Conservation (phyloP, 371 early-diverging fungal genomes). For the Zopfochytrium polystomum region DNA sequence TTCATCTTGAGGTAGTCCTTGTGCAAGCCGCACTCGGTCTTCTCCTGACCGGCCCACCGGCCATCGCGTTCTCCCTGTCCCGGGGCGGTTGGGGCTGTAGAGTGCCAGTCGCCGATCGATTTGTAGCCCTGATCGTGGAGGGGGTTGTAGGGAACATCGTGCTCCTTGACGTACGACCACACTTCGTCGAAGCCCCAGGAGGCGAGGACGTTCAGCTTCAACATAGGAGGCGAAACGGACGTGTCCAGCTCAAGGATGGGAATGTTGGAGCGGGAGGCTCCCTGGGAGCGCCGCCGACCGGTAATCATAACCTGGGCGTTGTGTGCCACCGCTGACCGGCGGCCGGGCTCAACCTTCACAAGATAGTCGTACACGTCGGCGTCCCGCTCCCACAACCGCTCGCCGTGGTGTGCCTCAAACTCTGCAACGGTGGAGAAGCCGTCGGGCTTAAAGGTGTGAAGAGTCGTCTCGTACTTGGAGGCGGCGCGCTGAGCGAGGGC, state of each 20-base stretch:
- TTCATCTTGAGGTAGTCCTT: conserved; percentile 90
- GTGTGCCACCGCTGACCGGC: conserved; percentile 77
- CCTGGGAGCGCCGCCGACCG: conserved; percentile 86
- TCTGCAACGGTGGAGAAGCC: conserved; percentile 58
- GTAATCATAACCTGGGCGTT: conserved; percentile 77
- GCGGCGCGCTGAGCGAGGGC: conserved; percentile 66
- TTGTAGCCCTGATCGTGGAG: conserved; percentile 87
- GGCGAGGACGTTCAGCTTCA: conserved; percentile 88
- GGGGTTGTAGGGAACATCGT: conserved; percentile 86
- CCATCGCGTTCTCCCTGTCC: conserved; percentile 83
- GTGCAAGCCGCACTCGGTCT: conserved; percentile 92
- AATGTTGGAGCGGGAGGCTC: conserved; percentile 74
- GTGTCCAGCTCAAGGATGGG: conserved; percentile 80
- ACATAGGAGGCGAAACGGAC: conserved; percentile 60
- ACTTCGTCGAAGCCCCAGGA: conserved; percentile 86
- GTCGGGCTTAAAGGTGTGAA: conserved; percentile 73
- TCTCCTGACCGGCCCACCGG: conserved; percentile 82
- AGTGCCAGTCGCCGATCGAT: conserved; percentile 91
- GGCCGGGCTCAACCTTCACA: conserved; percentile 90
- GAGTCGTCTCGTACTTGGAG: conserved; percentile 64
- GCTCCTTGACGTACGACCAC: conserved; percentile 76
- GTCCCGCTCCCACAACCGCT: conserved; percentile 76
- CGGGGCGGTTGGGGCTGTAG: conserved; percentile 67
- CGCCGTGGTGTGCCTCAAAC: conserved; percentile 70
- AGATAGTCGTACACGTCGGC: conserved; percentile 80